These are phyloP conservation scores for Schizophyllum commune DNA, from an alignment of 1,284 basidiomycete genomes.

Conservation along the genomic window DNA sequence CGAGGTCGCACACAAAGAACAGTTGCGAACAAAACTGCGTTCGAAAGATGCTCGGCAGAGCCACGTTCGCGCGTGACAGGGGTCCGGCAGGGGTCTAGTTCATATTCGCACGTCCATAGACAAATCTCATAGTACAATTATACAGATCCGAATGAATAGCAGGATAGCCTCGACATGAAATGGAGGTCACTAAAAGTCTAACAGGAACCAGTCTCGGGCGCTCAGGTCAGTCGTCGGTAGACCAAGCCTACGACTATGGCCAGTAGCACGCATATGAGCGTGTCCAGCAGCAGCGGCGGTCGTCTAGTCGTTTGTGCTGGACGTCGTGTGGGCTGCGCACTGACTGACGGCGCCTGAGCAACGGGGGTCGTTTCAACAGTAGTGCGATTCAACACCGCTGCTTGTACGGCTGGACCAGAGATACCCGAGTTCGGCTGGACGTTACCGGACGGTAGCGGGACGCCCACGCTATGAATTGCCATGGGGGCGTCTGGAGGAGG, in stretches of 20 bases:
- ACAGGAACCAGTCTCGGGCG: background rate
- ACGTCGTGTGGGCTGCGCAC: slow-evolving; percentile 2
- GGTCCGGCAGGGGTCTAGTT: background rate
- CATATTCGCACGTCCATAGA: background rate
- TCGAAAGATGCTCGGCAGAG: background rate
- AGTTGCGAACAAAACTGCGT: background rate
- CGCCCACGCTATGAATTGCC: background rate
- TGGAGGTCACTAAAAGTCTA: background rate
- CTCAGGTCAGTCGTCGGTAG: slow-evolving; percentile 39
- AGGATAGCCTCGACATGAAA: background rate
- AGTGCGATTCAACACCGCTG: slow-evolving; percentile 1
- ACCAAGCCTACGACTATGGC: slow-evolving; percentile 57
- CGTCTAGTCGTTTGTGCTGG: slow-evolving; percentile 16
- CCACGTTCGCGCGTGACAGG: background rate
- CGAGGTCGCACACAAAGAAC: background rate
- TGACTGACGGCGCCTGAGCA: slow-evolving; percentile 8
- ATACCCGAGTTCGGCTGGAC: background rate
- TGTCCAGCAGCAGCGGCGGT: slow-evolving; percentile 60
- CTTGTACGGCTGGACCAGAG: slow-evolving; percentile 1
- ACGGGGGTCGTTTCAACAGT: slow-evolving; percentile 2
- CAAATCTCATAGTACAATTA: background rate
- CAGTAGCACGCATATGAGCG: slow-evolving; percentile 59
- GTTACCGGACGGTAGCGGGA: background rate
- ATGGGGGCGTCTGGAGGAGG: background rate
- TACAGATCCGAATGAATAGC: background rate